phyloP scores from a whole-genome alignment of 2,329 filamentous ascomycete species.

The Anthostomella pinea region DNA sequence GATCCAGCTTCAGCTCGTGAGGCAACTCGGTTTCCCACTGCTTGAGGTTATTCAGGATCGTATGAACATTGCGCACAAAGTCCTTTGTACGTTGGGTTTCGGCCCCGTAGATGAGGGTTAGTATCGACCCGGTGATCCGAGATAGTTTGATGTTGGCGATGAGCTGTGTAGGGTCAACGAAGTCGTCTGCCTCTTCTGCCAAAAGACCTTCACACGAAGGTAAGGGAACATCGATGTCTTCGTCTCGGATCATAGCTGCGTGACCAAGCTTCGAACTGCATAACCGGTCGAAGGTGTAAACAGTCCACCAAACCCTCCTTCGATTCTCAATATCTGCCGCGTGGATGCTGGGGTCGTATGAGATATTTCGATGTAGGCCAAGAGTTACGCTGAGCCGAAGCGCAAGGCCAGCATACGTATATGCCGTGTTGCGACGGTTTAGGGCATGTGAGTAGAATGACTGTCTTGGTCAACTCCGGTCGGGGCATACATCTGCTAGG shows the following conservation, averaged over 20 bases:
- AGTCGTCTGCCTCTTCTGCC: slow-evolving; percentile 15
- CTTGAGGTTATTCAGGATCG: slow-evolving; percentile 33
- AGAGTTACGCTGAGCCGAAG: slow-evolving; percentile 35
- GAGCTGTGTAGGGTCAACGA: slow-evolving; percentile 16
- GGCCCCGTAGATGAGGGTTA: slow-evolving; percentile 15
- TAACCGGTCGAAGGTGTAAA: slow-evolving; percentile 36
- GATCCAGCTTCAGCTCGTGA: slow-evolving; percentile 28
- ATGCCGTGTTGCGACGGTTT: slow-evolving; percentile 39
- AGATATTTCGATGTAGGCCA: slow-evolving; percentile 37
- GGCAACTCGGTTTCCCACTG: slow-evolving; percentile 36
- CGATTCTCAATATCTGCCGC: slow-evolving; percentile 28
- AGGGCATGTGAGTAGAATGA: slow-evolving; percentile 37
- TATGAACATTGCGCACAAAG: slow-evolving; percentile 25
- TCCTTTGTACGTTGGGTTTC: slow-evolving; percentile 3
- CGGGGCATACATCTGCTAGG: background rate
- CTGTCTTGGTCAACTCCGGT: slow-evolving; percentile 17
- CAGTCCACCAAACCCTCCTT: slow-evolving; percentile 33
- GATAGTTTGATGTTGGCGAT: slow-evolving; percentile 34
- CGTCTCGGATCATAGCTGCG: slow-evolving; percentile 40
- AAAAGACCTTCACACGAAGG: slow-evolving; percentile 26
- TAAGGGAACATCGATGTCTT: slow-evolving; percentile 38
- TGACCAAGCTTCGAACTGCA: slow-evolving; percentile 43
- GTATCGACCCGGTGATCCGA: slow-evolving; percentile 19
- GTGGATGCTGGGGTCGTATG: slow-evolving; percentile 31
- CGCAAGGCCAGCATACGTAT: slow-evolving; percentile 36